These are phyloP conservation scores for Spinellus fusiger DNA, from an alignment of 192 early-diverging fungal species.

Conservation along the genomic window DNA sequence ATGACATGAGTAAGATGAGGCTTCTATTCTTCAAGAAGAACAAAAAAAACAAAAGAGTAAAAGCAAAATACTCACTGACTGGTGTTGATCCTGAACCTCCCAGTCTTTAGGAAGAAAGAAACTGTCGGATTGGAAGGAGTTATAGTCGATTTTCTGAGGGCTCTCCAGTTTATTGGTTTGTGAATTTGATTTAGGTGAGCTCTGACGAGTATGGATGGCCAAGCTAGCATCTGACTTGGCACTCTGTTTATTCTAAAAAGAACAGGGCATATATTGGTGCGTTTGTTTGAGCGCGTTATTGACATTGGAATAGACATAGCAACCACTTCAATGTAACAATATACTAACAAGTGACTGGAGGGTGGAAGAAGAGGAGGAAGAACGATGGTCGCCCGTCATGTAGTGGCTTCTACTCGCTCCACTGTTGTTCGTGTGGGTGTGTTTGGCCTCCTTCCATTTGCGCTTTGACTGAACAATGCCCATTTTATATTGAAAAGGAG, in stretches of 20 bases:
- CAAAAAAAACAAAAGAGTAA: constrained; percentile 1
- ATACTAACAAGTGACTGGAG: neutral
- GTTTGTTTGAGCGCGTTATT: neutral
- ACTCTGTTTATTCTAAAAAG: neutral
- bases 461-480: constrained; percentile 5
- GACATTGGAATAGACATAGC: neutral
- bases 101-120: constrained; percentile 15
- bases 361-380: neutral
- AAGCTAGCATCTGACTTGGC: neutral
- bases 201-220: neutral
- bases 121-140: constrained; percentile 3
- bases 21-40: neutral
- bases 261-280: too few species aligned
- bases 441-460: neutral
- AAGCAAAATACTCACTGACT: constrained; percentile 3
- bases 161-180: neutral
- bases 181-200: neutral
- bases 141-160: neutral
- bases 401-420: neutral
- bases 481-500: neutral
- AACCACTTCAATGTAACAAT: too few species aligned
- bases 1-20: neutral
- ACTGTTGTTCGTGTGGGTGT: neutral
- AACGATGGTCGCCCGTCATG: neutral
- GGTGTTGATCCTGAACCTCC: constrained; percentile 2